Conservation (phyloP, 148 eudicot genomes). For the Hydrangea macrophylla region DNA sequence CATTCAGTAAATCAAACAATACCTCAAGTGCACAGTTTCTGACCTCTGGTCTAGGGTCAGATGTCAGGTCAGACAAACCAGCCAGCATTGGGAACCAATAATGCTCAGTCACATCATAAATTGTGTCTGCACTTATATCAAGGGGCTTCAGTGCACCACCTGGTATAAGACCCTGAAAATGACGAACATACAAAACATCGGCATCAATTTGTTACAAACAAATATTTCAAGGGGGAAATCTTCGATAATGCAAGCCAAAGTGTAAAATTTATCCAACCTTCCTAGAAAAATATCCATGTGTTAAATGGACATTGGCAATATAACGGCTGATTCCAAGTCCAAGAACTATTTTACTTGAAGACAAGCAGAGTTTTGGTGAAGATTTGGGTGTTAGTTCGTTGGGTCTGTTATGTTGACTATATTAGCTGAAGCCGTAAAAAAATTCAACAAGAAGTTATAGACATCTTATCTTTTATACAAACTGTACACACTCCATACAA, state of each 20-base stretch:
- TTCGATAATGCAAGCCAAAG: slow-evolving; percentile 4
- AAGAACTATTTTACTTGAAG: neutral
- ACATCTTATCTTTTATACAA: too few species aligned
- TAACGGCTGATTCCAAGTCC: neutral
- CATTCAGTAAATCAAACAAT: slow-evolving; percentile 89
- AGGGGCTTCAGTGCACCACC: slow-evolving; percentile 91
- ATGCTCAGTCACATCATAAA: slow-evolving; percentile 87
- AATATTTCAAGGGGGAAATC: neutral
- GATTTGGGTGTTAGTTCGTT: neutral
- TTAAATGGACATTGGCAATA: slow-evolving; percentile 2
- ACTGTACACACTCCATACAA: too few species aligned
- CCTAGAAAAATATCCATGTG: neutral
- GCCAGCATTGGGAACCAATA: slow-evolving; percentile 99
- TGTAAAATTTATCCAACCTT: neutral
- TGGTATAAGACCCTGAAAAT: slow-evolving; percentile 88
- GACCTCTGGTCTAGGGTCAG: slow-evolving; percentile 89
- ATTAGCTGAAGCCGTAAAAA: too few species aligned
- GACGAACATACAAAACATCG: neutral
- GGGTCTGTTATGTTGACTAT: too few species aligned
- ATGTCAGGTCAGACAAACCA: slow-evolving; percentile 94
- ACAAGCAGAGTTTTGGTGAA: neutral
- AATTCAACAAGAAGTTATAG: too few species aligned
- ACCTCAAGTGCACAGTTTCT: slow-evolving; percentile 98
- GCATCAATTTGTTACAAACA: neutral
- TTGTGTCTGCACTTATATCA: slow-evolving; percentile 55